Percentiles rank a stretch among this genome's conserved stretches.
These are phyloP conservation scores for Trichocladium antarcticum DNA, from an alignment of 495 filamentous ascomycete genomes.

Conservation along the genomic window DNA sequence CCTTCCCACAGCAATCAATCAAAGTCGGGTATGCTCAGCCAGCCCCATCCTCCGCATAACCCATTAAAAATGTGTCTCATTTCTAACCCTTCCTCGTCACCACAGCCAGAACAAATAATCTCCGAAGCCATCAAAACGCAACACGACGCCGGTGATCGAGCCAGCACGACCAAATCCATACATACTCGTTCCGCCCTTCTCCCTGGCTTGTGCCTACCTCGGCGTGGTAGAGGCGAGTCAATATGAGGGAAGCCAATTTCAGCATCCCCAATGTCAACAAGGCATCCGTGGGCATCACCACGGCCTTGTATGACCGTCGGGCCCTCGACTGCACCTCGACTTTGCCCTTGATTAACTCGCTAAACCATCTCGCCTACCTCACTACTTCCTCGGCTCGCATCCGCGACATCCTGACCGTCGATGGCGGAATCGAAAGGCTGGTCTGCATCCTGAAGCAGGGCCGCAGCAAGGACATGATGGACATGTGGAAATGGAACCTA, in stretches of 20 bases:
- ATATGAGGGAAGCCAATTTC: slow-evolving; percentile 98
- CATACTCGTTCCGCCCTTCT: slow-evolving; percentile 4
- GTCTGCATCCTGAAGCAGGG: slow-evolving; percentile 97
- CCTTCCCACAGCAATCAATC: neutral
- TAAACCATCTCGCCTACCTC: slow-evolving; percentile 95
- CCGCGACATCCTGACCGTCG: slow-evolving; percentile 91
- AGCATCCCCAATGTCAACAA: slow-evolving; percentile 99
- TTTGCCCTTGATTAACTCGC: slow-evolving; percentile 90
- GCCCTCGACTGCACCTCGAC: slow-evolving; percentile 98
- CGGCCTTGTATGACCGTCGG: slow-evolving; percentile 91
- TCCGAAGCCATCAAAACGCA: neutral
- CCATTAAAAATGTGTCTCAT: slow-evolving; percentile 7
- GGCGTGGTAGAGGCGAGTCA: slow-evolving; percentile 29
- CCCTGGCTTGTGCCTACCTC: slow-evolving; percentile 27
- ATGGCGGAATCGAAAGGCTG: slow-evolving; percentile 91
- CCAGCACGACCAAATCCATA: neutral
- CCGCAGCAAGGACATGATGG: slow-evolving; percentile 93
- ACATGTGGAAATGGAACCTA: slow-evolving; percentile 99
- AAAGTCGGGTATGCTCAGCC: slow-evolving; percentile 5
- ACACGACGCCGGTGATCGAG: neutral
- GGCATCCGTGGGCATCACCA: slow-evolving; percentile 97
- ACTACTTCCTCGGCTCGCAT: slow-evolving; percentile 98
- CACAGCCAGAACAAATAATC: neutral
- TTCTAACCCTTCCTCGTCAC: slow-evolving; percentile 3
- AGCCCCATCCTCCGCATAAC: slow-evolving; percentile 1